These are phyloP conservation scores for Acer campestre DNA, from an alignment of 345 rosid genomes.

Conservation along the genomic window DNA sequence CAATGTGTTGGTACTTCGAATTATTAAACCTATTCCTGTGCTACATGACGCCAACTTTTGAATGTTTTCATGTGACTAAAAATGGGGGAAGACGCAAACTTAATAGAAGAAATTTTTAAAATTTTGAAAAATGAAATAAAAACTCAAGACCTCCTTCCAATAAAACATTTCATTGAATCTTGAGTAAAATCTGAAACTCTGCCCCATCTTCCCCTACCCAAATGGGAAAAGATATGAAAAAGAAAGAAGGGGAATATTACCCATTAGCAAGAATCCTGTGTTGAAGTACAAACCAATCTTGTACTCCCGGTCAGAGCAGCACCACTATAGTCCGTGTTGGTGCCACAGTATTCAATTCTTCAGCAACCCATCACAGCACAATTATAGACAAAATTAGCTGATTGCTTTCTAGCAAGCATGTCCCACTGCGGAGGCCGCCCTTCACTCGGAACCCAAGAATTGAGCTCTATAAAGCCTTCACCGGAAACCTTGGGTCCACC, in stretches of 20 bases:
- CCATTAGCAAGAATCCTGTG: slow-evolving; percentile 52
- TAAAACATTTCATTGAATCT: slow-evolving; percentile 55
- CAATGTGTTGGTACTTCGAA: slow-evolving; percentile 47
- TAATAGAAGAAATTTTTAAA: slow-evolving; percentile 40
- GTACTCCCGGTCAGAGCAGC: slow-evolving; percentile 34
- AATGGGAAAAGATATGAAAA: slow-evolving; percentile 40
- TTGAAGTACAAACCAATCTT: slow-evolving; percentile 44
- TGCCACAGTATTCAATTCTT: slow-evolving; percentile 35
- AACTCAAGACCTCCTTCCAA: slow-evolving; percentile 44
- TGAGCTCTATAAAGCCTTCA: slow-evolving; percentile 82
- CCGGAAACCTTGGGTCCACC: slow-evolving; percentile 80
- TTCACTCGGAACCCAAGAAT: slow-evolving; percentile 79
- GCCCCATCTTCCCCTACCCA: slow-evolving; percentile 41
- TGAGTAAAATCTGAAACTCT: slow-evolving; percentile 55
- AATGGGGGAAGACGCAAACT: slow-evolving; percentile 49
- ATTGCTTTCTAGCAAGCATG: slow-evolving; percentile 72
- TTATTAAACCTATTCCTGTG: slow-evolving; percentile 59
- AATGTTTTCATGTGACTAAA: slow-evolving; percentile 43
- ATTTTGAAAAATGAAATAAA: slow-evolving; percentile 25
- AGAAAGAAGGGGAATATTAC: slow-evolving; percentile 48
- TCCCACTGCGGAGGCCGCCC: slow-evolving; percentile 83
- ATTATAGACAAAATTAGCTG: slow-evolving; percentile 87
- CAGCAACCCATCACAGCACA: slow-evolving; percentile 98
- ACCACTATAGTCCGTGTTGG: slow-evolving; percentile 30
- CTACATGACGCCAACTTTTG: slow-evolving; percentile 43